Conservation (phyloP, 2,329 filamentous ascomycete genomes). For the Geosmithia putterillii region DNA sequence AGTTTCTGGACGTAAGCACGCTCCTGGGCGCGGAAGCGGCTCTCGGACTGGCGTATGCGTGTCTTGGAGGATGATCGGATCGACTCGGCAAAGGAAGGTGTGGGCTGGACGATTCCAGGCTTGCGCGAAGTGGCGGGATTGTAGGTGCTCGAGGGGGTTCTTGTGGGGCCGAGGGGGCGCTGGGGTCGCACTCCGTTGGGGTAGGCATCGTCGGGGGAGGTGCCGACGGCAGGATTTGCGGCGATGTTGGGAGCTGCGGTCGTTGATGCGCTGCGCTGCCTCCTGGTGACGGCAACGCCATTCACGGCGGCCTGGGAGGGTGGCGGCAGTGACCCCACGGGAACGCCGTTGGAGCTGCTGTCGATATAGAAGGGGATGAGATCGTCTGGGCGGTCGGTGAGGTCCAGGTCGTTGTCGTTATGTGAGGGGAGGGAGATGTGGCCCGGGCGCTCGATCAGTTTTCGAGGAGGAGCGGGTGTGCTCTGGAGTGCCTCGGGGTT, state of each 20-base stretch:
- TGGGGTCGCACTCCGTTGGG: slow-evolving; percentile 36
- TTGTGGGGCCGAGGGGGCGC: slow-evolving; percentile 54
- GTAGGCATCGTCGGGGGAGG: slow-evolving; percentile 14
- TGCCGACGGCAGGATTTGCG: slow-evolving; percentile 25
- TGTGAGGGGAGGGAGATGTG: neutral
- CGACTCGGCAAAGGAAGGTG: slow-evolving; percentile 29
- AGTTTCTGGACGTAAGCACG: slow-evolving; percentile 90
- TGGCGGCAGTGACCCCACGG: neutral
- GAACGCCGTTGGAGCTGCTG: slow-evolving; percentile 19
- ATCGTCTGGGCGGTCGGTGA: slow-evolving; percentile 36
- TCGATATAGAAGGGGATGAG: slow-evolving; percentile 28
- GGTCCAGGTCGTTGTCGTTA: slow-evolving; percentile 25
- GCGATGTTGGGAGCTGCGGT: slow-evolving; percentile 20
- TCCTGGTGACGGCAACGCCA: neutral
- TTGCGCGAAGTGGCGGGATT: slow-evolving; percentile 52
- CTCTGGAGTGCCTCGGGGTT: neutral
- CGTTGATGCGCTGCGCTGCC: neutral
- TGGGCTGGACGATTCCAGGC: slow-evolving; percentile 21
- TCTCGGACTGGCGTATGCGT: slow-evolving; percentile 31
- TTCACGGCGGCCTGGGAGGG: neutral
- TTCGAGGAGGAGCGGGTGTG: slow-evolving; percentile 4
- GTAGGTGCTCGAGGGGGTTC: slow-evolving; percentile 72
- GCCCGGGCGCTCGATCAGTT: neutral
- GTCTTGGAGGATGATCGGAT: slow-evolving; percentile 41
- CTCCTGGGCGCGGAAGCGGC: slow-evolving; percentile 52